Evolutionary conservation across 1,284 basidiomycete species (phyloP).

Genomic region (Neonothopanus nambi): DNA sequence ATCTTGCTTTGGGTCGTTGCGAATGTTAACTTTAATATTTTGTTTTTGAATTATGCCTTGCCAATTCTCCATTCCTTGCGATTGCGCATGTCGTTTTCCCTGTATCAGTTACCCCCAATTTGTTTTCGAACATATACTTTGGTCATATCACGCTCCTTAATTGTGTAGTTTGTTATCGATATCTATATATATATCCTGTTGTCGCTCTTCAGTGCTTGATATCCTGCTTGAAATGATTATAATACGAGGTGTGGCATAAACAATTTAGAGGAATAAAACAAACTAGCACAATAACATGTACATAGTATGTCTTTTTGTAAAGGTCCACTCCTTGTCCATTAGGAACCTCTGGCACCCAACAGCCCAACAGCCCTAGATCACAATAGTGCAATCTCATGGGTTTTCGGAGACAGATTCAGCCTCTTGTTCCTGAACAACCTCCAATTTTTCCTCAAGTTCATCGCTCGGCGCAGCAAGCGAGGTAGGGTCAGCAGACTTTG

Average conservation of each 20-base stretch:
- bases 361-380: not conserved
- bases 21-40: not conserved
- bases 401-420: conserved; percentile 20
- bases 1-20: conserved; percentile 6
- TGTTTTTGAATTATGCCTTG: conserved; percentile 7
- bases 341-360: no score
- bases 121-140: conserved; percentile 6
- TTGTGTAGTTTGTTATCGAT: conserved; percentile 16
- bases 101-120: conserved; percentile 13
- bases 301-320: not conserved
- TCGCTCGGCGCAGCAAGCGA: conserved; percentile 37
- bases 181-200: conserved; percentile 11
- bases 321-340: no score
- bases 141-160: conserved; percentile 27
- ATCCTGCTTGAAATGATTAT: not conserved
- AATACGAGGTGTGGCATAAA: not conserved
- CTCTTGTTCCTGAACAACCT: conserved; percentile 44
- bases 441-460: conserved; percentile 49
- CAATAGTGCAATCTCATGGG: conserved; percentile 5
- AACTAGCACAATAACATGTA: not conserved
- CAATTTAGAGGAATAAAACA: not conserved
- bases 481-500: conserved; percentile 32
- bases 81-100: conserved; percentile 3
- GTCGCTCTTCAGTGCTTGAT: not conserved
- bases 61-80: conserved; percentile 4